Conservation (phyloP, 306 rosid species). For the Arachis stenosperma region DNA sequence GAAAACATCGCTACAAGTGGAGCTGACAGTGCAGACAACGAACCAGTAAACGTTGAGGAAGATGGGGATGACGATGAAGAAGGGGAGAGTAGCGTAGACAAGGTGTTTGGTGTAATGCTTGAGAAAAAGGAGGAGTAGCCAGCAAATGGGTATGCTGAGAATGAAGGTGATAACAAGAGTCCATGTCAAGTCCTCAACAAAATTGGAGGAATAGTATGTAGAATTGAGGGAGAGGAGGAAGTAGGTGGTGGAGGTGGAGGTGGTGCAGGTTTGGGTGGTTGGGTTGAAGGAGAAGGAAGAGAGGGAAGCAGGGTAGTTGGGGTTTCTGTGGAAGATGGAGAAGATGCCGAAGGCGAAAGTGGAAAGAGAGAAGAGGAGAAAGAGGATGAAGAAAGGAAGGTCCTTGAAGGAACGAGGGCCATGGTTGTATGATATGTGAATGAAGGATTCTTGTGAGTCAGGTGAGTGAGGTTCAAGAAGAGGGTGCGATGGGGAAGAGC, state of each 20-base stretch:
- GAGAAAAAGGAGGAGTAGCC: slow-evolving; percentile 60
- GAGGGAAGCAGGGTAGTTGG: slow-evolving; percentile 46
- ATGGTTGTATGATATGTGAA: slow-evolving; percentile 76
- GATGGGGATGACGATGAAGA: slow-evolving; percentile 68
- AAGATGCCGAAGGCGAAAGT: slow-evolving; percentile 81
- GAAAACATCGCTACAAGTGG: slow-evolving; percentile 61
- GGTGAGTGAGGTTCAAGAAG: no score
- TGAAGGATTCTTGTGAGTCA: slow-evolving; percentile 44
- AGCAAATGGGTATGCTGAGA: slow-evolving; percentile 69
- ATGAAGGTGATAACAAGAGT: slow-evolving; percentile 69
- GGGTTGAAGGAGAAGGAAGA: slow-evolving; percentile 62
- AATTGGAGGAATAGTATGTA: slow-evolving; percentile 45
- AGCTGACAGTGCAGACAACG: slow-evolving; percentile 74
- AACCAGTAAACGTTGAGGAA: slow-evolving; percentile 89
- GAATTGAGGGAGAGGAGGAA: slow-evolving; percentile 37
- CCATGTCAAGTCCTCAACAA: slow-evolving; percentile 62
- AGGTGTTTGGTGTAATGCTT: slow-evolving; percentile 82
- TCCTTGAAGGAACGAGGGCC: slow-evolving; percentile 73
- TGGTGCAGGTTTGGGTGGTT: slow-evolving; percentile 61
- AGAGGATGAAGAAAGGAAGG: slow-evolving; percentile 70
- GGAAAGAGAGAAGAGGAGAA: slow-evolving; percentile 61
- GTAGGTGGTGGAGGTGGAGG: slow-evolving; percentile 18
- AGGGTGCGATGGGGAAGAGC: no score
- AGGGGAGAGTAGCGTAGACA: slow-evolving; percentile 72
- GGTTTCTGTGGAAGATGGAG: slow-evolving; percentile 62